These are phyloP conservation scores for Boletus rubroflammeus DNA, from an alignment of 768 basidiomycete genomes.

Conservation along the genomic window DNA sequence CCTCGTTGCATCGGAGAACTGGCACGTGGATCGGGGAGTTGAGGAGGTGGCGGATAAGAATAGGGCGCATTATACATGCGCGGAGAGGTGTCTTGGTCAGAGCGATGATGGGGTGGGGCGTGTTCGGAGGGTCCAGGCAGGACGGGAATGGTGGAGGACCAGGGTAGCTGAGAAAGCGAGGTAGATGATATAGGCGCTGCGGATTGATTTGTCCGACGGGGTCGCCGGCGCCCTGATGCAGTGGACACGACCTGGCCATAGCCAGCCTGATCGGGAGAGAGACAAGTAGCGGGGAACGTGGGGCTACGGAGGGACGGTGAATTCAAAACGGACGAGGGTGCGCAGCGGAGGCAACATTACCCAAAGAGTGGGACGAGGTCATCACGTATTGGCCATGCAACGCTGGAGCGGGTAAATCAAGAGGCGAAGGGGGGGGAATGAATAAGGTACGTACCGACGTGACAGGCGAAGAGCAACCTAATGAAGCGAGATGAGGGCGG, in stretches of 20 bases:
- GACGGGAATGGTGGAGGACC: constrained; percentile 47
- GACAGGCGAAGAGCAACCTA: constrained; percentile 78
- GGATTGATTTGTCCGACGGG: constrained; percentile 49
- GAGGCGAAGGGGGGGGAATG: constrained; percentile 5
- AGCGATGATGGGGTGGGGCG: constrained; percentile 21
- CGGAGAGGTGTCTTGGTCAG: constrained; percentile 24
- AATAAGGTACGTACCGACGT: constrained; percentile 55
- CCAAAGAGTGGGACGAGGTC: constrained; percentile 87
- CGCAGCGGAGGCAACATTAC: constrained; percentile 37
- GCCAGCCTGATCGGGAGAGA: constrained; percentile 82
- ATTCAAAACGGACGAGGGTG: not conserved
- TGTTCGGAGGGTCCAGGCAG: constrained; percentile 25
- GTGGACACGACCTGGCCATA: constrained; percentile 78
- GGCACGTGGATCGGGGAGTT: constrained; percentile 28
- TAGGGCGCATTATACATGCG: constrained; percentile 27
- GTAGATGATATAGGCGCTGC: constrained; percentile 31
- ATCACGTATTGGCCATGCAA: constrained; percentile 85
- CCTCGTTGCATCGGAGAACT: constrained; percentile 31
- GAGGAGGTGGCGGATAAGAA: constrained; percentile 29
- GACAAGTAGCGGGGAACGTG: constrained; percentile 77
- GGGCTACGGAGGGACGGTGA: constrained; percentile 48
- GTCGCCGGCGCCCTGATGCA: constrained; percentile 56
- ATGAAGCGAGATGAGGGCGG: constrained; percentile 22
- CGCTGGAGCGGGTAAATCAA: constrained; percentile 42
- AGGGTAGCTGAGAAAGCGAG: constrained; percentile 36